Evolutionary conservation across 73 alveolate species (phyloP), one percentile per base, ranked within the genome.

Genomic region (Tetrahymena elliotti): DNA sequence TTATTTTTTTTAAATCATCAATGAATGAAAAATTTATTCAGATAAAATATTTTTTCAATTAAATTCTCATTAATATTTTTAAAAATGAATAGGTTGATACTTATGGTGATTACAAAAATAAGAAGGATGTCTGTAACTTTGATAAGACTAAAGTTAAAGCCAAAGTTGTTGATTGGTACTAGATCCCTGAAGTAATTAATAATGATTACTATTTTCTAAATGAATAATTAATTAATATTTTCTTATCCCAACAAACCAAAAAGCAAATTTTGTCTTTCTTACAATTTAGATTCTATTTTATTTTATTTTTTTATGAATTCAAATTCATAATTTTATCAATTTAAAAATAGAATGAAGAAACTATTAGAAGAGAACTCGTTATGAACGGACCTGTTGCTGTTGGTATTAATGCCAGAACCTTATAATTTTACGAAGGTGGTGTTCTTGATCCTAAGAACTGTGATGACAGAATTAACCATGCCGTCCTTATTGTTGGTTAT

Each of bases 401-500:
- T 68, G 88, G 88, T 68, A 68, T 68, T 68, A 68, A 68, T 68
- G 88, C 88, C 34, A 68, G 88, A 68, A 68, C 88, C n/a, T 68
- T 68, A 11, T 18, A 68, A 68, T 68, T 68, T 36, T 68, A 68
- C 36, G 88, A 68, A 27, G 88, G 88, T 3, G 88, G 88, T 68
- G n/a, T 68, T 16, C n/a, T 68, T 24, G 88, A 68, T 68, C 88
- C 88, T 31, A 68, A 68, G 36, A 31, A 31, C 11, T 68, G 88
- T 68, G 88, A 68, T 68, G 88, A 68, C 38, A 68, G n/a, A 68
- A 68, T 68, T 18, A 68, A 68, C 20, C 97, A 96, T 96, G 93
- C 97, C 16, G 96, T 96, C 33, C 35, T 93, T 0, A 52, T 96
- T 36, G 94, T 96, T 83, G 97, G 97, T 15, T 95, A 96, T 94